A percentile compares a stretch with the other conserved stretches of the same genome.
These are phyloP conservation scores for Asclepias syriaca DNA, from an alignment of 257 asterid genomes.

Conservation along the genomic window DNA sequence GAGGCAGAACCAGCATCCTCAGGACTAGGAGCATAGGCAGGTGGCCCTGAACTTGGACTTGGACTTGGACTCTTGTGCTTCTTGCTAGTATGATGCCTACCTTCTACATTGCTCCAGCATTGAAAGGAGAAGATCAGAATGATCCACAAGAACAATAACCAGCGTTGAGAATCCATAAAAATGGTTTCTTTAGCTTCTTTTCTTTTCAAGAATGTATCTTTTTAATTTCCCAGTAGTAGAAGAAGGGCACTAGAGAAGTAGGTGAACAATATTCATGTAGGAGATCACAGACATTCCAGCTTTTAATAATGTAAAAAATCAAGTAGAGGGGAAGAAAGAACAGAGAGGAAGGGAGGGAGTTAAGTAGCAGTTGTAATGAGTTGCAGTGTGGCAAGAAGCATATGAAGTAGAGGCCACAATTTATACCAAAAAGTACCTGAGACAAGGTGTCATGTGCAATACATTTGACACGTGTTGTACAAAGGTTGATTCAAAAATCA, in stretches of 20 bases:
- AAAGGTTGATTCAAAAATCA: conserved; percentile 27
- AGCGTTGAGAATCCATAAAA: conserved; percentile 26
- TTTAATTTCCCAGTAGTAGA: background rate
- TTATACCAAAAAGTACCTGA: conserved; percentile 32
- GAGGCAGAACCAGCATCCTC: conserved; percentile 11
- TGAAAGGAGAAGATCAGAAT: conserved; percentile 17
- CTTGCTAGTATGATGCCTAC: conserved; percentile 39
- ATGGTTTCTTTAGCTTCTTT: too few relatives aligned
- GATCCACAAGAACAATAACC: conserved; percentile 17
- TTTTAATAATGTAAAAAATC: background rate
- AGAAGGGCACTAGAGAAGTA: background rate
- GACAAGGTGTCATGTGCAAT: conserved; percentile 23
- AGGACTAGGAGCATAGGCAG: conserved; percentile 27
- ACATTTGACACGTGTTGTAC: conserved; percentile 36
- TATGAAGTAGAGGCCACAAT: conserved; percentile 32
- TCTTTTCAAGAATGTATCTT: background rate
- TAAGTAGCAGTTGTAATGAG: conserved; percentile 9
- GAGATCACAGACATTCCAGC: background rate
- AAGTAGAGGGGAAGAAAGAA: background rate
- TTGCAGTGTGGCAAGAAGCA: conserved; percentile 22
- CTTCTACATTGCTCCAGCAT: conserved; percentile 28
- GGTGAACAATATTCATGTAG: background rate
- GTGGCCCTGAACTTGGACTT: conserved; percentile 15
- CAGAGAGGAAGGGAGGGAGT: conserved; percentile 3
- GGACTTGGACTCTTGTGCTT: conserved; percentile 27